Conservation (phyloP, 1,284 basidiomycete species). For the Rhodofomes roseus region DNA sequence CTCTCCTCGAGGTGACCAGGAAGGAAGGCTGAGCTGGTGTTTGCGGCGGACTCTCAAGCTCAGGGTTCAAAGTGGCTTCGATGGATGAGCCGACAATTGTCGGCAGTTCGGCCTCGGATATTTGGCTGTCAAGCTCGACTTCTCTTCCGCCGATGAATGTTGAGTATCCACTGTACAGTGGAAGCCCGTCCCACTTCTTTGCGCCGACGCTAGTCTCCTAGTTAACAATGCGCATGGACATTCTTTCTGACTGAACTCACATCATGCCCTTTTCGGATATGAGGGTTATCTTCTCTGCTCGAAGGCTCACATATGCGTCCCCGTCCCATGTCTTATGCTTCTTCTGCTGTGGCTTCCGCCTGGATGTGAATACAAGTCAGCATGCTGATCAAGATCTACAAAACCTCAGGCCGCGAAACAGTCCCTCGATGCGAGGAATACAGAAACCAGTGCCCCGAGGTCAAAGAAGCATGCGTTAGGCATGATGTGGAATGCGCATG, state of each 20-base stretch:
- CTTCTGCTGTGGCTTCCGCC: conserved; percentile 74
- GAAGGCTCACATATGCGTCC: conserved; percentile 58
- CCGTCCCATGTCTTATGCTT: conserved; percentile 93
- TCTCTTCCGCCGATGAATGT: conserved; percentile 56
- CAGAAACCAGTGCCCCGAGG: no score
- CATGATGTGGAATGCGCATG: no score
- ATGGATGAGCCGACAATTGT: conserved; percentile 30
- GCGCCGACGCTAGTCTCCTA: conserved; percentile 50
- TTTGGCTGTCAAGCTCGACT: conserved; percentile 53
- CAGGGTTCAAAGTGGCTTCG: conserved; percentile 28
- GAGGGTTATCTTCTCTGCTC: conserved; percentile 51
- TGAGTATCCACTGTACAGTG: conserved; percentile 45
- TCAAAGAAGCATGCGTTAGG: no score
- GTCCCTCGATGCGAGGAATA: no score
- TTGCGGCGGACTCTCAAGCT: conserved; percentile 16
- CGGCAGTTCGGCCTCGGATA: conserved; percentile 50
- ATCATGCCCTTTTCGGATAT: conserved; percentile 67
- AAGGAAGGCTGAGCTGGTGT: conserved; percentile 13
- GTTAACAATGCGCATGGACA: conserved; percentile 6
- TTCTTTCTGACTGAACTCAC: conserved; percentile 35
- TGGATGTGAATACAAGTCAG: conserved; percentile 23
- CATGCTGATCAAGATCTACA: background rate
- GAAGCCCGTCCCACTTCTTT: conserved; percentile 56
- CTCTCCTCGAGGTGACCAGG: conserved; percentile 9
- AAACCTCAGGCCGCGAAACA: background rate